Conservation (phyloP, 495 filamentous ascomycete genomes). For the Hapsidospora chrysogenum region DNA sequence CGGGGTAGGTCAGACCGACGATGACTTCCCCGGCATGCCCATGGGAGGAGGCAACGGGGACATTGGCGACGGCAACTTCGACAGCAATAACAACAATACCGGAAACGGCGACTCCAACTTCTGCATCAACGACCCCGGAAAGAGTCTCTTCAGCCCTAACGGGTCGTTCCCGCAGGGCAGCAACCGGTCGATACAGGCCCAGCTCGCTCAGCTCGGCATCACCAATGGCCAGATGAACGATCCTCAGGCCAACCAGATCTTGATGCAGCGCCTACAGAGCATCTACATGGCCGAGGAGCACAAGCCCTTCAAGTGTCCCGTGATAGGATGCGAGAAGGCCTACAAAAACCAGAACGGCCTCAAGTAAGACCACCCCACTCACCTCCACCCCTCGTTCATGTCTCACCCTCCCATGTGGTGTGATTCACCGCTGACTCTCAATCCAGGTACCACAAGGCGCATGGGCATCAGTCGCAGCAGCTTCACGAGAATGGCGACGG, state of each 20-base stretch:
- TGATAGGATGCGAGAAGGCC: conserved; percentile 97
- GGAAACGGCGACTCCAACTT: conserved; percentile 10
- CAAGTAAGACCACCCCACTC: conserved; percentile 39
- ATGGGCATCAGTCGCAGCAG: conserved; percentile 92
- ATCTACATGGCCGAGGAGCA: conserved; percentile 51
- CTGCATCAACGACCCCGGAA: conserved; percentile 92
- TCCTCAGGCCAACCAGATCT: conserved; percentile 2
- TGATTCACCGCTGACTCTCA: conserved; percentile 16
- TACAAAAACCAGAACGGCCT: conserved; percentile 99
- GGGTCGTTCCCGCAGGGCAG: conserved; percentile 59
- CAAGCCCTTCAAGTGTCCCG: conserved; percentile 93
- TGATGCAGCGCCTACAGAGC: conserved; percentile 3
- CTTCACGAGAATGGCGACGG: conserved; percentile 91
- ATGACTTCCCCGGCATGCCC: conserved; percentile 42
- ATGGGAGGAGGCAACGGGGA: conserved; percentile 18
- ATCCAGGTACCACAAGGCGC: conserved; percentile 52
- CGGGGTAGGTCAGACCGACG: conserved; percentile 31
- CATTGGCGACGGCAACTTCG: conserved; percentile 10
- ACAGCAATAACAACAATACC: conserved; percentile 8
- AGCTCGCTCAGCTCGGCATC: conserved; percentile 9
- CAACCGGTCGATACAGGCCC: conserved; percentile 63
- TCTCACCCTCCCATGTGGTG: conserved; percentile 4
- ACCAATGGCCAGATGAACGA: conserved; percentile 4
- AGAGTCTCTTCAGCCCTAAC: conserved; percentile 75
- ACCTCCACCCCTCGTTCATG: conserved; percentile 1